Evolutionary conservation across 1,139 yeast genomes (phyloP).

Genomic region (Nakaseomyces kungkrabaensis): DNA sequence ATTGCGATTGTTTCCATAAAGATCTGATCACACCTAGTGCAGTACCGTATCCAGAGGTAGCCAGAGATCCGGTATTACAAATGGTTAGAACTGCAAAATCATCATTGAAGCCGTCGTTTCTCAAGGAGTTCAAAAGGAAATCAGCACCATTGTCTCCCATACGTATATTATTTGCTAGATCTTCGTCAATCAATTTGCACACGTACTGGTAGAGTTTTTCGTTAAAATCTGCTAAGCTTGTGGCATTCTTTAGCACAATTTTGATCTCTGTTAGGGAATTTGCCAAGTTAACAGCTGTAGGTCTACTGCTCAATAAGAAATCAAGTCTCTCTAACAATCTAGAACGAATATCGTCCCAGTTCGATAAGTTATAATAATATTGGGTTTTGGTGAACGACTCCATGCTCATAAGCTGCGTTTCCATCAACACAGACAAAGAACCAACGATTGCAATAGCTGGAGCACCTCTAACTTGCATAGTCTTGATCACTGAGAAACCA

Average conservation of each 20-base stretch:
- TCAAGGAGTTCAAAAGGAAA: conserved; percentile 46
- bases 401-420: conserved; percentile 33
- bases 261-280: conserved; percentile 63
- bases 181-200: conserved; percentile 57
- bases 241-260: conserved; percentile 28
- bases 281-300: conserved; percentile 88
- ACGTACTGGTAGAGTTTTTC: conserved; percentile 42
- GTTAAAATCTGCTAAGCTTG: conserved; percentile 30
- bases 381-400: conserved; percentile 20
- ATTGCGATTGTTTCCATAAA: conserved; percentile 38
- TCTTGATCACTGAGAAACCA: conserved; percentile 72
- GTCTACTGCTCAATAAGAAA: conserved; percentile 67
- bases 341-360: conserved; percentile 25
- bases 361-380: conserved; percentile 29
- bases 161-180: conserved; percentile 60
- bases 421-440: conserved; percentile 72
- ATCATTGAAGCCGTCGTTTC: conserved; percentile 43
- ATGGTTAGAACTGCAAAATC: conserved; percentile 78
- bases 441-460: conserved; percentile 98
- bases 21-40: conserved; percentile 88
- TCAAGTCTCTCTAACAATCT: conserved; percentile 43
- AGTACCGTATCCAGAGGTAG: conserved; percentile 96
- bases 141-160: conserved; percentile 76
- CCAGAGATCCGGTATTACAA: conserved; percentile 81
- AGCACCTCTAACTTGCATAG: conserved; percentile 95